Percentiles rank a stretch among this genome's conserved stretches.
Conservation (phyloP, 768 basidiomycete species). For the Mycena filopes region DNA sequence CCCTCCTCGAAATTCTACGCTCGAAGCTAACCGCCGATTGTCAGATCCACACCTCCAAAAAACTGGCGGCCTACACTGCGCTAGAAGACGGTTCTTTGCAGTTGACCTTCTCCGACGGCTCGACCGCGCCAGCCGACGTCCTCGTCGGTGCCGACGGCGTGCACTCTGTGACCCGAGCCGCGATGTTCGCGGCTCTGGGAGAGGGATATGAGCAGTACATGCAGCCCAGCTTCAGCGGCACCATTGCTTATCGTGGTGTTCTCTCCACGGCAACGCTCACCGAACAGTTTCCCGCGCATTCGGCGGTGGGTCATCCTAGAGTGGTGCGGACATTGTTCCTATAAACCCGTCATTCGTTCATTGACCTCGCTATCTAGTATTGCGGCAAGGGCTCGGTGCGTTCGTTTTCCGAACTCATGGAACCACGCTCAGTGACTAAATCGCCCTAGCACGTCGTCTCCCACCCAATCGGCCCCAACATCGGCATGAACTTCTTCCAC, state of each 20-base stretch:
- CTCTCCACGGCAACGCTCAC: slow-evolving; percentile 18
- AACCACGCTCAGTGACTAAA: too few species aligned
- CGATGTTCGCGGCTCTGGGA: slow-evolving; percentile 29
- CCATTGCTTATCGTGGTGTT: slow-evolving; percentile 31
- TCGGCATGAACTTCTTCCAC: slow-evolving; percentile 36
- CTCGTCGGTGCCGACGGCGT: slow-evolving; percentile 56
- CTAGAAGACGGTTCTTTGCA: slow-evolving; percentile 23
- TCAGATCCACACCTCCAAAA: slow-evolving; percentile 39
- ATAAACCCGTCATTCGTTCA: too few species aligned
- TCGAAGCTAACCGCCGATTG: slow-evolving; percentile 36
- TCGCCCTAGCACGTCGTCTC: slow-evolving; percentile 37
- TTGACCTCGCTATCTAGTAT: slow-evolving; percentile 14
- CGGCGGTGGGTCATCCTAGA: slow-evolving; percentile 23
- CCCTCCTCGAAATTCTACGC: slow-evolving; percentile 38
- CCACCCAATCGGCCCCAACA: slow-evolving; percentile 36
- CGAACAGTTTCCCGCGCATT: slow-evolving; percentile 31
- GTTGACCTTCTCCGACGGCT: slow-evolving; percentile 39
- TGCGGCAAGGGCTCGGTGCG: slow-evolving; percentile 33
- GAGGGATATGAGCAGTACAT: slow-evolving; percentile 27
- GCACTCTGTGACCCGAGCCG: slow-evolving; percentile 38
- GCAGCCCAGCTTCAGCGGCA: slow-evolving; percentile 33
- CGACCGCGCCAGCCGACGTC: slow-evolving; percentile 45
- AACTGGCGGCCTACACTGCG: slow-evolving; percentile 28
- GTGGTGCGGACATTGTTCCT: slow-evolving; percentile 21
- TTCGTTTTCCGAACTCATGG: too few species aligned